Evolutionary conservation across 2,329 filamentous ascomycete species (phyloP), one percentile per base, ranked within the genome.

Genomic region (Colletotrichum theobromicola): DNA sequence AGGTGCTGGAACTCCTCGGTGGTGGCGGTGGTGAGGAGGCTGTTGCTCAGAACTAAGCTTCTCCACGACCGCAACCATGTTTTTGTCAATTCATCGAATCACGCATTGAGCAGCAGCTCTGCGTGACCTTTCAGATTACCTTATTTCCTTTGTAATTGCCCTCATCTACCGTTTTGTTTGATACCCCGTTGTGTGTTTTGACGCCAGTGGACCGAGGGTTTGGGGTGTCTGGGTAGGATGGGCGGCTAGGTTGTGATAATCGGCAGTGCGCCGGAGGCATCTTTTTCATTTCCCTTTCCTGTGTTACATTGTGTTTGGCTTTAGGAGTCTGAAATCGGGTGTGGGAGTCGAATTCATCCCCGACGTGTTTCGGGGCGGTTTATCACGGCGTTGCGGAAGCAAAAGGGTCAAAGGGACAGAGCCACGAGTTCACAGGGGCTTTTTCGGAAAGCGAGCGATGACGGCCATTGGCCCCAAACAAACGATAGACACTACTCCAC

Each of bases 1-100:
- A 98, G 89, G 96, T 98, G 75, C 89, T 97, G 55, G 97, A 98
- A 85, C 90, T 99, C 68, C 92, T 99, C 50, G 93, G 93, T 57
- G 90, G 90, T 74, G 87, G 87, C 18, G 82, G 81, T 46, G 83
- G 85, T 32, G 87, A 88, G 72, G 86, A 87, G 70, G 82, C 80
- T 57, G 50, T 78, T 30, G 70, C 76, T 37, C 74, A 75, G n/a
- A 75, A 76, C 55, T 82, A 21, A 67, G 30, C 35, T 16, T 53
- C 42, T 12, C 18, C 26, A 21, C 3, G 9, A 55, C 16, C 12
- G 46, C 62, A 66, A 42, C 57, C 70, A 57, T 50, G 32, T 72
- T 72, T 72, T 61, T 73, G 67, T 74, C 72, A 79, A 72, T 67
- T 67, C 57, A 34, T 69, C 72, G 65, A 67, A 62, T 61, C 30